Evolutionary conservation across 2,329 filamentous ascomycete species (phyloP), one percentile per base, ranked within the genome.

Genomic region (Blastomyces emzantsi): DNA sequence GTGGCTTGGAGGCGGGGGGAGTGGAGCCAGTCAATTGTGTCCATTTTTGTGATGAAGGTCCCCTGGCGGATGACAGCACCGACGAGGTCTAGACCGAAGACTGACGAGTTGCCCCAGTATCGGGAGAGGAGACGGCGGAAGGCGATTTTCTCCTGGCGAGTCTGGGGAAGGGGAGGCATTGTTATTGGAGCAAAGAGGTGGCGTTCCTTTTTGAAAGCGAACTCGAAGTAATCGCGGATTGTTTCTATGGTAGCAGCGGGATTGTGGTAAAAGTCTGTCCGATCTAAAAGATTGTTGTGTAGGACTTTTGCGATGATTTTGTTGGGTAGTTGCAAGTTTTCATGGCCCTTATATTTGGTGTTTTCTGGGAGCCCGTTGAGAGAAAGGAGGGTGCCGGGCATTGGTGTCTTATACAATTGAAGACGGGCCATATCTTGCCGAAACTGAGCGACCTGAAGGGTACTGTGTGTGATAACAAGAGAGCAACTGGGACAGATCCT

Each of bases 11-110:
- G 80, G 0, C 85, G 79, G 0, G 89, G 89, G 30, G 86, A 89
- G 73, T 90, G 89, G 1, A 92, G 77, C 90, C 89, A 93, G 74
- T 91, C 88, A 57, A 92, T 84, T 68, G 82, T 80, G 67, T 83
- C 81, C 89, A 93, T 92, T 77, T 93, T 79, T 55, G 76, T 72
- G 17, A 77, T 69, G 64, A 79, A 79, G 1, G 71, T 73, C 0
- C 76, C 76, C 62, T 78, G 77, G 19, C 77, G 73, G 61, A 78
- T 73, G 3, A 79, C 77, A 0, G 76, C 76, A 0, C 76, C 76
- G 39, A 76, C 71, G 1, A 79, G 73, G 52, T 79, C 75, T 2
- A 79, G 70, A 1, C 73, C 70, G 58, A 79, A 77, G 0, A 70
- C 70, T 0, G 72, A 74, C 5, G 69, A 69, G 59, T 79, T 79